Evolutionary conservation across 1,284 basidiomycete genomes (phyloP).

Genomic region (Uromyces viciae-fabae): DNA sequence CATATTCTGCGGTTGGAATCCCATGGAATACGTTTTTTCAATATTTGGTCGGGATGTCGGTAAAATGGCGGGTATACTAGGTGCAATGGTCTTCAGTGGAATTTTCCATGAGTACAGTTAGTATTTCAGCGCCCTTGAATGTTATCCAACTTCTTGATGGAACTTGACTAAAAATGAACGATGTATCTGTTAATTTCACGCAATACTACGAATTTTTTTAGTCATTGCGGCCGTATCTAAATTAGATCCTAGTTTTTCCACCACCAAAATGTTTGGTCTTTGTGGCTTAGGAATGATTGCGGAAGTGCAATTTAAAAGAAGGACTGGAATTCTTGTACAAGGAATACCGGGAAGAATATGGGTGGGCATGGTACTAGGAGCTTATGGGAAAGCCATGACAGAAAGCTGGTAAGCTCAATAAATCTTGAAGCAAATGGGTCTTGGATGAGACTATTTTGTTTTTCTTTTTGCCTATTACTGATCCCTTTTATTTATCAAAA

Average conservation of each 20-base stretch:
- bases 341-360: constrained; percentile 23
- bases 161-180: neutral
- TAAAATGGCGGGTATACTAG: constrained; percentile 16
- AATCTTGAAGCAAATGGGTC: neutral
- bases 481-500: neutral
- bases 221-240: constrained; percentile 18
- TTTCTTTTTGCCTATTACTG: neutral
- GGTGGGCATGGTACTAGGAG: neutral
- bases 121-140: neutral
- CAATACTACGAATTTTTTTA: neutral
- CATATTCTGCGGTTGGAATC: constrained; percentile 37
- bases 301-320: constrained; percentile 24
- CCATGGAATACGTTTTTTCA: constrained; percentile 31
- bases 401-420: constrained; percentile 22
- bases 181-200: neutral
- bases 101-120: constrained; percentile 42
- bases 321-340: constrained; percentile 10
- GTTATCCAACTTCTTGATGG: too few relatives aligned
- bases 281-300: constrained; percentile 26
- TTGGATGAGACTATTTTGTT: neutral
- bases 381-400: constrained; percentile 8
- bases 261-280: constrained; percentile 15
- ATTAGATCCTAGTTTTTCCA: constrained; percentile 40
- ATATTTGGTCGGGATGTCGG: constrained; percentile 11
- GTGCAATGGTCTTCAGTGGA: constrained; percentile 44